Evolutionary conservation across 2,329 filamentous ascomycete species (phyloP).

Genomic region (Intubia oerlemansii): DNA sequence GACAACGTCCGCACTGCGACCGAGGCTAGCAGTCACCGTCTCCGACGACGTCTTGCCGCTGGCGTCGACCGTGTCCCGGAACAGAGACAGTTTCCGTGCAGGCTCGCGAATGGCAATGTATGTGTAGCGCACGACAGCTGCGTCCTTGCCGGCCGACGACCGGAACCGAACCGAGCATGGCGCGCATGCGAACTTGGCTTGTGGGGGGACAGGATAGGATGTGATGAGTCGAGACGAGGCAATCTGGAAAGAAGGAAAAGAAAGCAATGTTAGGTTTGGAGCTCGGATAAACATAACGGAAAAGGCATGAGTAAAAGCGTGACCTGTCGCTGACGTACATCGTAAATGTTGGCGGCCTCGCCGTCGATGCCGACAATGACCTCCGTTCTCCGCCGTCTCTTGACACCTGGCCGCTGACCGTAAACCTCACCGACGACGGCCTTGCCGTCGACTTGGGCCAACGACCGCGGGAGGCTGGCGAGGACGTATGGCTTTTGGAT

Average conservation of each 20-base stretch:
- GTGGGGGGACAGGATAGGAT: conserved; percentile 44
- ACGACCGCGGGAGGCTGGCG: conserved; percentile 34
- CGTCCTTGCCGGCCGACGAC: conserved; percentile 21
- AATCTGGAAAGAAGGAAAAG: conserved; percentile 20
- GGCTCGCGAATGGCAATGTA: conserved; percentile 33
- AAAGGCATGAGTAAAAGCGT: not conserved
- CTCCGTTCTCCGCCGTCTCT: conserved; percentile 41
- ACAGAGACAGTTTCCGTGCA: conserved; percentile 31
- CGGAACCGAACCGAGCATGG: conserved; percentile 35
- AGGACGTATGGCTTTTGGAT: conserved; percentile 44
- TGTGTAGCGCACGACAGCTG: conserved; percentile 30
- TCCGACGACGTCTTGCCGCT: conserved; percentile 30
- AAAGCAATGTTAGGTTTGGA: too few species aligned
- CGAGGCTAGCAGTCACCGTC: conserved; percentile 19
- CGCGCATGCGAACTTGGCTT: conserved; percentile 40
- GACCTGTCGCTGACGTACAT: conserved; percentile 26
- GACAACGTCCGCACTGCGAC: conserved; percentile 18
- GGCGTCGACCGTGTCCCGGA: conserved; percentile 31
- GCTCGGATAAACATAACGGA: too few species aligned
- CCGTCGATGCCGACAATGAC: conserved; percentile 41
- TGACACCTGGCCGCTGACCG: conserved; percentile 30
- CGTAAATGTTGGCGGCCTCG: conserved; percentile 43
- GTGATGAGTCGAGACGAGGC: conserved; percentile 39
- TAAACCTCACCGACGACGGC: conserved; percentile 40
- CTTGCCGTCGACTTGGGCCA: conserved; percentile 26